These are phyloP conservation scores for Silene coronaria DNA, from an alignment of 179 eudicot species.

Conservation along the genomic window DNA sequence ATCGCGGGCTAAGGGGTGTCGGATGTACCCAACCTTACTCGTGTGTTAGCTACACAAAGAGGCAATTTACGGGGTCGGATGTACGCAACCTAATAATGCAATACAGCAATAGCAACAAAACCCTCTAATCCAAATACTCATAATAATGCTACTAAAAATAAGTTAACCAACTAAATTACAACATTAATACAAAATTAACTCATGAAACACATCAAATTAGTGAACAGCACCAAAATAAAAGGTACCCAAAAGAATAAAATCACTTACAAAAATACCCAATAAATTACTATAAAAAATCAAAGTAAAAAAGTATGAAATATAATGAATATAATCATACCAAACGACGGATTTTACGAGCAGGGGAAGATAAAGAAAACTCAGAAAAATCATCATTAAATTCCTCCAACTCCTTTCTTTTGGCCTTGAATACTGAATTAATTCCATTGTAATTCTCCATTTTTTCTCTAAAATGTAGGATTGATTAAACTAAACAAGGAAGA, in stretches of 20 bases:
- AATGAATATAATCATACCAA: constrained; percentile 34
- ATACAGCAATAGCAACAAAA: neutral
- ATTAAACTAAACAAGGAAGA: neutral
- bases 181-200: neutral
- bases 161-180: neutral
- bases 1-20: no score
- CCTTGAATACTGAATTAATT: constrained; percentile 19
- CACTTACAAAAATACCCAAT: neutral
- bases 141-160: neutral
- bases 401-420: constrained; percentile 60
- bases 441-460: constrained; percentile 7
- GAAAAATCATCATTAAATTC: constrained; percentile 44
- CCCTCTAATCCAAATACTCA: neutral
- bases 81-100: neutral
- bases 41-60: no score
- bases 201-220: neutral
- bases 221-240: neutral
- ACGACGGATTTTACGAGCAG: constrained; percentile 78
- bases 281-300: neutral
- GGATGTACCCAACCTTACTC: no score
- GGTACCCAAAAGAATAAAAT: neutral
- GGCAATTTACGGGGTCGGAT: no score
- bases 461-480: neutral
- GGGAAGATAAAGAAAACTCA: constrained; percentile 52
- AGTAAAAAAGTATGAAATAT: neutral